Base-by-base conservation (phyloP, 345 rosid species). In the Gossypium australe region DNA sequence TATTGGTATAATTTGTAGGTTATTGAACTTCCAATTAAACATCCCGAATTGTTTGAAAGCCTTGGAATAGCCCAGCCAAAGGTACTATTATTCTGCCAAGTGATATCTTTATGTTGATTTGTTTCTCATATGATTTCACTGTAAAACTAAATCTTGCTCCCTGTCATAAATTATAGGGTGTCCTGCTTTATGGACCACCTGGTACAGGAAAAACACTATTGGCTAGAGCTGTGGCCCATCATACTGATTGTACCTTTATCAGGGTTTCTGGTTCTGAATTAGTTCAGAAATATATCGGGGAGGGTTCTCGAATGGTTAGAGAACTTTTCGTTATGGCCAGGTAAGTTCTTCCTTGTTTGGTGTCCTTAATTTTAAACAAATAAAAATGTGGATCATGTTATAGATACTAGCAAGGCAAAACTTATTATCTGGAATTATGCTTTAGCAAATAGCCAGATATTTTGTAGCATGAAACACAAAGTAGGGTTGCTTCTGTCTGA, bases 161-260 rank as follows among this genome's bases (percentile, higher is more conserved):
- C 12, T 73, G n/a, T 43, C 18, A 55, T 75, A 34, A 51, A 24
- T 29, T 43, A 55, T 76, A 95, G 99, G 99, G 99, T 79, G 99
- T 95, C 68, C 80, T 95, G 79, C 84, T 93, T 12, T 95, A 95
- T 84, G 99, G 99, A 22, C 99, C 99, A 29, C 99, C 98, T 68
- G 99, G 99, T 73, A 95, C 99, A 56, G 99, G 99, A 60, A 95
- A 95, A 82, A 95, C 99, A 12, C 80, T 95, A 67, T 79, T 95
- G 88, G 99, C 99, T 58, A 88, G 99, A 79, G 99, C 99, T 57
- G 99, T 95, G 75, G 99, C 99, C 47, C 99, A 95, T 84, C 99
- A 95, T 82, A 95, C 99, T 59, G 98, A 95, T 82, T 95, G 98
- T 85, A 95, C 99, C 58, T 95, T 95, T 84, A 95, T 95, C 80